Evolutionary conservation across 306 rosid genomes (phyloP).

Genomic region (Dalbergia cochinchinensis): DNA sequence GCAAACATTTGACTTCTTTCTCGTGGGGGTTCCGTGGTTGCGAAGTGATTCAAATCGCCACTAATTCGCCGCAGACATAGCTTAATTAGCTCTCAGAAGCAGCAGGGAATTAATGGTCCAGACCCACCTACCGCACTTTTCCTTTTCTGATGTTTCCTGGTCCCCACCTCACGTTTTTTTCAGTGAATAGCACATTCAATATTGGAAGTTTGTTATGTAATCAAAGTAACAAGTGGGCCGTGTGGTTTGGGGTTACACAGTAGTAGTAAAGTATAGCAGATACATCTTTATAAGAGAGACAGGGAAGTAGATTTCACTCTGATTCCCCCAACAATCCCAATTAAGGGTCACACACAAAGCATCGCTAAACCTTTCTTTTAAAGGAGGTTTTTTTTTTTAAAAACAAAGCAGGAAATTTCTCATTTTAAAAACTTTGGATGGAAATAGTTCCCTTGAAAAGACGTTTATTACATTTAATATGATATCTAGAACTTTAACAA

Average conservation of each 20-base stretch:
- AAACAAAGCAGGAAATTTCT: too few species aligned
- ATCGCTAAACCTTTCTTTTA: too few species aligned
- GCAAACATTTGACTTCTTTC: background rate
- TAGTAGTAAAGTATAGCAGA: background rate
- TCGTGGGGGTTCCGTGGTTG: background rate
- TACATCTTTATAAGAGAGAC: background rate
- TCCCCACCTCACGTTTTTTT: conserved; percentile 3
- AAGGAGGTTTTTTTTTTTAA: too few species aligned
- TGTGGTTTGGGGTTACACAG: background rate
- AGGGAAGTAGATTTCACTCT: background rate
- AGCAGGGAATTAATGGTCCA: background rate
- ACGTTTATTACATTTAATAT: background rate
- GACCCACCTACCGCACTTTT: background rate
- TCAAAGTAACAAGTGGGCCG: background rate
- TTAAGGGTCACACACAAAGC: too few species aligned
- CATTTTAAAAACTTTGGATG: too few species aligned
- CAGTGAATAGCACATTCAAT: background rate
- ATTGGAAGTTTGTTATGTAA: background rate
- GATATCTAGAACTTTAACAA: too few species aligned
- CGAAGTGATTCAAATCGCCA: background rate
- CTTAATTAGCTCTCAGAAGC: background rate
- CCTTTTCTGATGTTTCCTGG: background rate
- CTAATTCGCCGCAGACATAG: background rate
- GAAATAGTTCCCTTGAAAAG: too few species aligned
- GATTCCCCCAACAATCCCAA: too few species aligned